phyloP scores from a whole-genome alignment of 768 basidiomycete species.

The Lactifluus subvellereus region DNA sequence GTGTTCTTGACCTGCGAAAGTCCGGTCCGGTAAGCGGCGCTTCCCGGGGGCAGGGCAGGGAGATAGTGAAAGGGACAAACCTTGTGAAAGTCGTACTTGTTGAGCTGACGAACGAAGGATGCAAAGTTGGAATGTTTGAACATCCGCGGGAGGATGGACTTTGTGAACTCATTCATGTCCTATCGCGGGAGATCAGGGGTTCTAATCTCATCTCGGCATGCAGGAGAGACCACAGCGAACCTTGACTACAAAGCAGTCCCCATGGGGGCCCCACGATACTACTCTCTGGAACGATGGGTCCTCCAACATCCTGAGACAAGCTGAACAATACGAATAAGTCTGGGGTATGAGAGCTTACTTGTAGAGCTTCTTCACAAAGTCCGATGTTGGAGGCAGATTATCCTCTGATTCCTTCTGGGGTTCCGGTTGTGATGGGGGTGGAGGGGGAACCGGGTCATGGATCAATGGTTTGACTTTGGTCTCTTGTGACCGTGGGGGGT shows the following conservation, averaged over 20 bases:
- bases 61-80: constrained; percentile 32
- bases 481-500: constrained; percentile 28
- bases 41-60: constrained; percentile 11
- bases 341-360: constrained; percentile 45
- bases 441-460: constrained; percentile 20
- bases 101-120: constrained; percentile 85
- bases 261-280: constrained; percentile 77
- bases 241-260: constrained; percentile 90
- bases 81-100: constrained; percentile 98
- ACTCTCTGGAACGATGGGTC: constrained; percentile 65
- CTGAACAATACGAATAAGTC: background rate
- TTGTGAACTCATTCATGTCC: constrained; percentile 97
- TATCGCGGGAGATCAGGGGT: constrained; percentile 26
- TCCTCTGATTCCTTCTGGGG: constrained; percentile 43
- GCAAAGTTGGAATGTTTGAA: constrained; percentile 97
- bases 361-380: constrained; percentile 94
- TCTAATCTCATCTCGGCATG: constrained; percentile 12
- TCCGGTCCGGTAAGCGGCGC: constrained; percentile 18
- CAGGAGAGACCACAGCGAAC: constrained; percentile 18
- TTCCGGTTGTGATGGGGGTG: constrained; percentile 22
- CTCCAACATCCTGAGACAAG: constrained; percentile 70
- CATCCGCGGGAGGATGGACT: constrained; percentile 79
- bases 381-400: constrained; percentile 79
- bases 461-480: constrained; percentile 27
- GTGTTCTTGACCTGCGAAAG: constrained; percentile 64